These are phyloP conservation scores for Apiotrichum laibachii DNA, from an alignment of 1,284 basidiomycete genomes.

Conservation along the genomic window DNA sequence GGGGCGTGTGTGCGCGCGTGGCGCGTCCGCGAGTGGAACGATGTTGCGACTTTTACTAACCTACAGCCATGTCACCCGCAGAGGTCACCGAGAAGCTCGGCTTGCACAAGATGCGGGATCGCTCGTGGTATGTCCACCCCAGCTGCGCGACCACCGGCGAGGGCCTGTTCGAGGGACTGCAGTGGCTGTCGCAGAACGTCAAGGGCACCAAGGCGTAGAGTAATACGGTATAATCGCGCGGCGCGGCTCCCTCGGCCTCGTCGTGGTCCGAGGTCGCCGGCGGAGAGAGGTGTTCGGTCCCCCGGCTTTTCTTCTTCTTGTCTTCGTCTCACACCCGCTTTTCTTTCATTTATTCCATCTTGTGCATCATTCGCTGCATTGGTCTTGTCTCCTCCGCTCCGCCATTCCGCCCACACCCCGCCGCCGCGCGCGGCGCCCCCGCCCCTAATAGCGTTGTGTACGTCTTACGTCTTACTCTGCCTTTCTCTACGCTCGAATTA, in stretches of 20 bases:
- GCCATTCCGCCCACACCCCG: not conserved
- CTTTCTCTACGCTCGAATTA: not conserved
- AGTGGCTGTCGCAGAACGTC: conserved; percentile 95
- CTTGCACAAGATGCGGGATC: conserved; percentile 89
- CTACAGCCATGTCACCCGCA: conserved; percentile 90
- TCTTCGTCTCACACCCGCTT: not conserved
- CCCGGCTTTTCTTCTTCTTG: not conserved
- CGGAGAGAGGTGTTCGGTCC: not conserved
- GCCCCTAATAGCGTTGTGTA: too few relatives aligned
- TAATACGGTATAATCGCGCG: not conserved
- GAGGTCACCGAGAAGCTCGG: conserved; percentile 98
- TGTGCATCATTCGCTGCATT: conserved; percentile 8
- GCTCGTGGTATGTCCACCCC: conserved; percentile 98
- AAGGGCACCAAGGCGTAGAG: conserved; percentile 57
- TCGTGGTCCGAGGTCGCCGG: not conserved
- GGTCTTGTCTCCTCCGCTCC: not conserved
- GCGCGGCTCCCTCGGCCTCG: not conserved
- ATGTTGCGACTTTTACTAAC: not conserved
- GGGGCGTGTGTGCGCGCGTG: not conserved
- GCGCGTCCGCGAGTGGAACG: not conserved
- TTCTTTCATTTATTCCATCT: not conserved
- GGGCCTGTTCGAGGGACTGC: conserved; percentile 89
- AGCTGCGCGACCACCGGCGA: conserved; percentile 96
- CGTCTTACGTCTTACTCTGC: not conserved
- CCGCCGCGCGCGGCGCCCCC: not conserved